phyloP scores from a whole-genome alignment of 108 stramenopile species.

The Nitzschia sp. region DNA sequence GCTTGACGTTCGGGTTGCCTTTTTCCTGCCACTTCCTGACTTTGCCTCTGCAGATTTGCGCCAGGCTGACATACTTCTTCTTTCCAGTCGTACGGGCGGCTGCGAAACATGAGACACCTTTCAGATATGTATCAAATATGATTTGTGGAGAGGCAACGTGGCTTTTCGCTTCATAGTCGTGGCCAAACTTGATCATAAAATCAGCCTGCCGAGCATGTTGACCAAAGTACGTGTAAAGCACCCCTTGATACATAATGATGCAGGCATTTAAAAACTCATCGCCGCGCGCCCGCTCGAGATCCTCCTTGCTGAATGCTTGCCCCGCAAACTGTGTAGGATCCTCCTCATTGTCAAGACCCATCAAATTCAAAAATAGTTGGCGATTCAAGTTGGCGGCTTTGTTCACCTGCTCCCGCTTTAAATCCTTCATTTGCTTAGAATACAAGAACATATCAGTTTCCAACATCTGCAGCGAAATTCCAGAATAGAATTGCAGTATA shows the following conservation, averaged over 20 bases:
- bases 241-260: background rate
- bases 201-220: background rate
- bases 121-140: slow-evolving; percentile 8
- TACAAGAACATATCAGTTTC: background rate
- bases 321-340: background rate
- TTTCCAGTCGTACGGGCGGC: slow-evolving; percentile 10
- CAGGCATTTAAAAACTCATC: background rate
- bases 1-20: slow-evolving; percentile 24
- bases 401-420: background rate
- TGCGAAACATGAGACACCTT: slow-evolving; percentile 22
- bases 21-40: slow-evolving; percentile 4
- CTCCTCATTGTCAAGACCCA: slow-evolving; percentile 4
- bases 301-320: background rate
- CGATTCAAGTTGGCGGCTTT: background rate
- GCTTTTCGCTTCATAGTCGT: background rate
- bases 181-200: background rate
- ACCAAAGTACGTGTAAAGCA: slow-evolving; percentile 1
- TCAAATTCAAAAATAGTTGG: slow-evolving; percentile 28
- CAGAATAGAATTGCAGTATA: background rate
- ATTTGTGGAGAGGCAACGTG: background rate
- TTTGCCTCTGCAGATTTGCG: background rate
- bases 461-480: background rate
- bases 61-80: slow-evolving; percentile 11
- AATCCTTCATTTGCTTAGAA: slow-evolving; percentile 5
- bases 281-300: background rate